Conservation (phyloP, 305 asterid species). For the Fraxinus baroniana region DNA sequence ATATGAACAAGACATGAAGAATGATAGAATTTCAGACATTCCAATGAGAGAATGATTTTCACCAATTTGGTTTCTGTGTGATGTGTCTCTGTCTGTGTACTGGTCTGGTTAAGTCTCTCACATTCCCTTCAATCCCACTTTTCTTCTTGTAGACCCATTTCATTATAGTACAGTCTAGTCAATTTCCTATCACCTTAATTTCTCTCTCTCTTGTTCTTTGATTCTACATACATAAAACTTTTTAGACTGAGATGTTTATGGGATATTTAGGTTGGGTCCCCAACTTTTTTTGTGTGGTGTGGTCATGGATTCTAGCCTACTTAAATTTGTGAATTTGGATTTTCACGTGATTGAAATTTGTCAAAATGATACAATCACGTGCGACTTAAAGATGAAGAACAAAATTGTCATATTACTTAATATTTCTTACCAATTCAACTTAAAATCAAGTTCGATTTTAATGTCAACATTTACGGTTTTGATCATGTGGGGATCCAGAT, state of each 20-base stretch:
- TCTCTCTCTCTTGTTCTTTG: not conserved
- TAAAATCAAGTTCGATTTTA: not conserved
- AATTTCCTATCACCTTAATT: not conserved
- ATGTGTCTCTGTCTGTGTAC: conserved; percentile 30
- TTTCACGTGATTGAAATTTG: not conserved
- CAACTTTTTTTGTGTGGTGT: not conserved
- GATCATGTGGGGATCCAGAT: not conserved
- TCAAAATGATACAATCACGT: not conserved
- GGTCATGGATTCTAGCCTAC: not conserved
- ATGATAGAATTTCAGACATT: conserved; percentile 34
- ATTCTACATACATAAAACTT: not conserved
- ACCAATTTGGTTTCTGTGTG: conserved; percentile 31
- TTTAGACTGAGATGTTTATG: not conserved
- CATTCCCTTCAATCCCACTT: conserved; percentile 25
- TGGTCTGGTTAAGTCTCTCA: conserved; percentile 23
- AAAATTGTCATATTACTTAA: not conserved
- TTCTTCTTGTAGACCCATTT: conserved; percentile 31
- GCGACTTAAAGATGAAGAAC: not conserved
- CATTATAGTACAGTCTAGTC: conserved; percentile 1
- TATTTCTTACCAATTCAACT: not conserved
- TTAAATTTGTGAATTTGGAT: not conserved
- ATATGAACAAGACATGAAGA: conserved; percentile 27
- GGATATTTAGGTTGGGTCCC: not conserved
- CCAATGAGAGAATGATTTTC: conserved; percentile 38
- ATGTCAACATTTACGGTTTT: not conserved